Base-by-base conservation (phyloP, 352 stramenopile species). In the Phytophthora foliorum region DNA sequence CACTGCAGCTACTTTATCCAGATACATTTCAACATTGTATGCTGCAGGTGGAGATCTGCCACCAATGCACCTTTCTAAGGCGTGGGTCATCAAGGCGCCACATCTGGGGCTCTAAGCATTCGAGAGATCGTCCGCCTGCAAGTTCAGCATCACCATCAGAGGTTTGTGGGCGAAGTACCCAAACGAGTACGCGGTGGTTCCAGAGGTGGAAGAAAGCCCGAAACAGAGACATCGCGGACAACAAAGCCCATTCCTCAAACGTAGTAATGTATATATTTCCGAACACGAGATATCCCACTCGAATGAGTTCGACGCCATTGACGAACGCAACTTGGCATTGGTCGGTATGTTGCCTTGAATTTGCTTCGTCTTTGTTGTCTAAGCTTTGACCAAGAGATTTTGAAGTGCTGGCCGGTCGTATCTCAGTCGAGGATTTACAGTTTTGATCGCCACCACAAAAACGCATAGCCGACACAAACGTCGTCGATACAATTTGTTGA, bases 291-390 rank as follows among this genome's bases (percentile, higher is more conserved):
- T 74, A 74, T 3, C 61, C 61, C 3, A 78, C 16, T 9, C 59
- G 60, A 54, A 71, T 45, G 29, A 78, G 56, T n/a, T 78, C 66
- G 44, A 63, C 72, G 38, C 44, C 57, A 9, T 52, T 59, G 25
- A 75, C 25, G 6, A 60, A 25, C 2, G 32, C 16, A 27, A 53
- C n/a, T 32, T 55, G 50, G 42, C n/a, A 13, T 38, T 38, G 31
- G 2, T 46, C 21, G 22, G 7, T 8, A 41, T 39, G 22, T 11
- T 50, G 3, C 22, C 34, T n/a, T 29, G 29, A 8, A 27, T 41
- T 56, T n/a, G n/a, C 49, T 17, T 41, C 10, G 29, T 34, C n/a
- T n/a, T n/a, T n/a, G n/a, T n/a, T n/a, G n/a, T n/a, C 9, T 6
- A 13, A 34, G 29, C 29, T 34, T 34, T 34, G 29, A 34, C 7